Evolutionary conservation across 441 rosid genomes (phyloP).

Genomic region (Gossypium davidsonii): DNA sequence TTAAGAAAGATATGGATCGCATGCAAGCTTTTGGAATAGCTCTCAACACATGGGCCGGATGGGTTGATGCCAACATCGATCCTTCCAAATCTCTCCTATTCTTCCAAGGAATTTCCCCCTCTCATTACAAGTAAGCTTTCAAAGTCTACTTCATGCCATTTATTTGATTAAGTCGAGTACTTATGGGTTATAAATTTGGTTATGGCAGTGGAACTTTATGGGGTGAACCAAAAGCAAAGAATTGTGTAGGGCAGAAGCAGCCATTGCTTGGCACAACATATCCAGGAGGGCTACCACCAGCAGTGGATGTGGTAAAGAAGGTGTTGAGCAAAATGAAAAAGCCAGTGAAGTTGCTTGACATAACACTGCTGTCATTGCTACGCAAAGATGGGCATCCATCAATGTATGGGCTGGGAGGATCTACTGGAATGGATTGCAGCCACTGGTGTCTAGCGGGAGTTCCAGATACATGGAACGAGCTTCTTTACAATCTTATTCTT

Average conservation of each 20-base stretch:
- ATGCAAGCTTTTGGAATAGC: slow-evolving; percentile 63
- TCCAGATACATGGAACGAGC: slow-evolving; percentile 87
- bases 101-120: slow-evolving; percentile 85
- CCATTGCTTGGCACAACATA: slow-evolving; percentile 54
- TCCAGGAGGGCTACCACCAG: slow-evolving; percentile 69
- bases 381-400: slow-evolving; percentile 93
- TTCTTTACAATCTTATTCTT: slow-evolving; percentile 60
- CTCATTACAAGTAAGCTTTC: slow-evolving; percentile 69
- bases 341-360: slow-evolving; percentile 61
- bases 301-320: slow-evolving; percentile 54
- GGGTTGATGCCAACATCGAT: slow-evolving; percentile 66
- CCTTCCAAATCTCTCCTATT: slow-evolving; percentile 54
- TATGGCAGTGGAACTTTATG: slow-evolving; percentile 53
- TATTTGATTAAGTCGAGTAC: not conserved
- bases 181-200: not conserved
- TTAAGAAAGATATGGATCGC: slow-evolving; percentile 70
- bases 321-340: slow-evolving; percentile 40
- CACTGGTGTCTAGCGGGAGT: slow-evolving; percentile 94
- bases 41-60: slow-evolving; percentile 63
- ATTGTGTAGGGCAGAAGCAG: slow-evolving; percentile 51
- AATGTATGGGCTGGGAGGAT: slow-evolving; percentile 48
- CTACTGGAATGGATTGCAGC: slow-evolving; percentile 58
- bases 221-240: slow-evolving; percentile 63
- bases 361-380: slow-evolving; percentile 60
- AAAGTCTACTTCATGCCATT: not conserved